Evolutionary conservation across 352 stramenopile species (phyloP), one percentile per base, ranked within the genome.

Genomic region (Phytopythium helicoides): DNA sequence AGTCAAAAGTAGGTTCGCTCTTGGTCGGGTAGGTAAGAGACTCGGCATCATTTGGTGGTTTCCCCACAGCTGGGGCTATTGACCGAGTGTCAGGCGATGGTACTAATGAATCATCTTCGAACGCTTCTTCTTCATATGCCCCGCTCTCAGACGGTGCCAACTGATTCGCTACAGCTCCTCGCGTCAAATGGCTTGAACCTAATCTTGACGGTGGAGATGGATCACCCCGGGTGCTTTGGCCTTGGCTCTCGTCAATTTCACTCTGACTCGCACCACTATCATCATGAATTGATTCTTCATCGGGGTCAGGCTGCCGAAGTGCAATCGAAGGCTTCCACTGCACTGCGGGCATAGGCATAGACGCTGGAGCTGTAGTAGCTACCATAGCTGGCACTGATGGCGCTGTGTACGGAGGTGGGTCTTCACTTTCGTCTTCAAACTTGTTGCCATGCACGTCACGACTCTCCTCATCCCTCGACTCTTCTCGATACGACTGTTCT

Each of bases 41-140:
- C n/a, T n/a, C n/a, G n/a, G n/a, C n/a, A n/a, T n/a, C n/a, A n/a
- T n/a, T n/a, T n/a, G n/a, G n/a, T n/a, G n/a, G n/a, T n/a, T n/a
- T n/a, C n/a, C n/a, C n/a, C n/a, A n/a, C n/a, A n/a, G n/a, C n/a
- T n/a, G n/a, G n/a, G n/a, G n/a, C n/a, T n/a, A n/a, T n/a, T 12
- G 44, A 15, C 16, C 12, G 19, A 11, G 16, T 2, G 10, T 35
- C 21, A 1, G 11, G 35, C 41, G 25, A 54, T 4, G 61, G 14
- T 40, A 19, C 0, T 14, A 35, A 23, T 1, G 73, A 77, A 19
- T 75, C 71, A 16, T 89, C 68, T 7, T 89, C 74, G 47, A 88
- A 84, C 12, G 35, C 57, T 33, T 87, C 76, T 25, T 84, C 71
- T 47, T 84, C 76, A 8, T 66, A 81, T 15, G 37, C 64, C 19